These are phyloP conservation scores for Priceomyces carsonii DNA, from an alignment of 805 yeast species.

Conservation along the genomic window DNA sequence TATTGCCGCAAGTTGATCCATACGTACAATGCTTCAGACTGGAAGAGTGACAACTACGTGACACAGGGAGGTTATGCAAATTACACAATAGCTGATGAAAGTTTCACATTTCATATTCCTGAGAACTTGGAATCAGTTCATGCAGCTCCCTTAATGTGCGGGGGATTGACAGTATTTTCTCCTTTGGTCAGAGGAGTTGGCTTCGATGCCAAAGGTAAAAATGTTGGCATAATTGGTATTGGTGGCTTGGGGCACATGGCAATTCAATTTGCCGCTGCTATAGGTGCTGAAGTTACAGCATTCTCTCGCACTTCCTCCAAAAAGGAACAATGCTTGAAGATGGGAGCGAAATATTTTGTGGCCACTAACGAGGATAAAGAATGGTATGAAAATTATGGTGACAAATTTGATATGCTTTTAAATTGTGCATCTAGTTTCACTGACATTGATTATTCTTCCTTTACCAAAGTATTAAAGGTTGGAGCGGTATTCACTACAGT, in stretches of 20 bases:
- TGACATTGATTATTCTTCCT: constrained; percentile 49
- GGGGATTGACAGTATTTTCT: constrained; percentile 55
- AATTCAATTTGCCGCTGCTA: constrained; percentile 56
- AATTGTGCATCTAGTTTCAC: constrained; percentile 54
- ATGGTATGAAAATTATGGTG: constrained; percentile 34
- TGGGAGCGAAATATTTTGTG: constrained; percentile 37
- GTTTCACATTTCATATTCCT: constrained; percentile 51
- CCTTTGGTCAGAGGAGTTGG: constrained; percentile 48
- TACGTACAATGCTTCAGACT: constrained; percentile 54
- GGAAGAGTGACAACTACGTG: constrained; percentile 24
- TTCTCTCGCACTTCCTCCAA: constrained; percentile 30
- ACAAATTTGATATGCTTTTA: constrained; percentile 51
- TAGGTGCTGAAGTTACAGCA: constrained; percentile 64
- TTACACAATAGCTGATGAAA: constrained; percentile 44
- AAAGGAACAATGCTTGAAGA: constrained; percentile 27
- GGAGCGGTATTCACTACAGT: constrained; percentile 62
- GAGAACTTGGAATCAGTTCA: constrained; percentile 38
- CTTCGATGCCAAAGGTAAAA: constrained; percentile 19
- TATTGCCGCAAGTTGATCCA: constrained; percentile 51
- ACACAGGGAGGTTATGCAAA: constrained; percentile 54
- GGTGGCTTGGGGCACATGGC: constrained; percentile 73
- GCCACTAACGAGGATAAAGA: constrained; percentile 53
- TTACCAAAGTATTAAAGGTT: too few species aligned
- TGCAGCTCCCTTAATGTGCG: constrained; percentile 59
- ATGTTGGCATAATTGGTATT: constrained; percentile 62